Conservation (phyloP, 345 rosid genomes). For the Punica granatum region DNA sequence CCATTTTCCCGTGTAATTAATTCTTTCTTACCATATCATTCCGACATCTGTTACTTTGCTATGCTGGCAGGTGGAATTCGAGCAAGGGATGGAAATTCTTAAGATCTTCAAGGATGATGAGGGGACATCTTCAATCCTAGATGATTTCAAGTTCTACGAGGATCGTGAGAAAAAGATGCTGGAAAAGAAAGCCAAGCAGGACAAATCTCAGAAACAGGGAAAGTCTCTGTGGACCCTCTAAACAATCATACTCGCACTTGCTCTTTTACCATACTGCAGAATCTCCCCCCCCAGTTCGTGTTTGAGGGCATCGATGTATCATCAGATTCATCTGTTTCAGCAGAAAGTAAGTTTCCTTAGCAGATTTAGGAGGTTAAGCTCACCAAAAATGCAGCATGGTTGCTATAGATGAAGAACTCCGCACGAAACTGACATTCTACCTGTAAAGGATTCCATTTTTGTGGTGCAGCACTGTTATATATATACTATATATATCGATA, state of each 20-base stretch:
- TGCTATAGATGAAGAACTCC: too few species aligned
- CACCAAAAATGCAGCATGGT: background rate
- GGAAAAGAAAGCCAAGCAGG: constrained; percentile 48
- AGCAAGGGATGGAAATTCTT: constrained; percentile 73
- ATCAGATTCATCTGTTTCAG: background rate
- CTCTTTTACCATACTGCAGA: background rate
- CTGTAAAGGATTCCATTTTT: background rate
- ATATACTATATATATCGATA: too few species aligned
- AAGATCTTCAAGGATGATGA: constrained; percentile 65
- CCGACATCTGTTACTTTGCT: background rate
- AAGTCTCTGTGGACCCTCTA: background rate
- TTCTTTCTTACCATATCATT: background rate
- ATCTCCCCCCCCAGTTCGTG: background rate
- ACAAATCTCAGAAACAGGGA: background rate
- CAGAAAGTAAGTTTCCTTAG: background rate
- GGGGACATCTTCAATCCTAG: constrained; percentile 65
- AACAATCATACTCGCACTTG: background rate
- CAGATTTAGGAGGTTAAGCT: background rate
- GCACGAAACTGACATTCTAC: too few species aligned
- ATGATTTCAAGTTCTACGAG: constrained; percentile 85
- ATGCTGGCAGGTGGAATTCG: constrained; percentile 68
- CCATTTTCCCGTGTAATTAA: background rate
- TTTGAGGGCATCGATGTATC: background rate
- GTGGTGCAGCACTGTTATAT: background rate
- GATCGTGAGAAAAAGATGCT: constrained; percentile 74